Evolutionary conservation across 371 early-diverging fungal species (phyloP).

Genomic region (Apophysomyces trapeziformis): DNA sequence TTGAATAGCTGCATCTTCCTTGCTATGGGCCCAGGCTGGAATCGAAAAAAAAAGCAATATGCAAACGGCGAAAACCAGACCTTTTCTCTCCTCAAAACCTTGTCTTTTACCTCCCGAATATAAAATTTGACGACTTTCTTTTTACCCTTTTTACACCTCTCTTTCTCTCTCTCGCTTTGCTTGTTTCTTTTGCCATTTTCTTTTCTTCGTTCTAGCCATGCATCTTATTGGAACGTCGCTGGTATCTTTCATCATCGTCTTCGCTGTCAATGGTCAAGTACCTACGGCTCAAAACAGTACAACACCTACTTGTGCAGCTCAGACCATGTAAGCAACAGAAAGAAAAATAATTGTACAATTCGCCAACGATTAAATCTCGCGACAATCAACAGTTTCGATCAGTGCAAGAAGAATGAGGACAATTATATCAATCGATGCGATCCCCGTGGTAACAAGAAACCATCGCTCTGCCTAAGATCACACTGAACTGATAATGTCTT

Average conservation of each 20-base stretch:
- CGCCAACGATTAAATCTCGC: not conserved
- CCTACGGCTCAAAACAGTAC: slow-evolving; percentile 14
- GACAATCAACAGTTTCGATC: slow-evolving; percentile 25
- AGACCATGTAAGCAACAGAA: slow-evolving; percentile 31
- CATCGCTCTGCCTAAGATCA: slow-evolving; percentile 6
- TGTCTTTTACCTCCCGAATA: slow-evolving; percentile 8
- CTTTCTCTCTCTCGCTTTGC: slow-evolving; percentile 14
- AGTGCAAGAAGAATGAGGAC: slow-evolving; percentile 35
- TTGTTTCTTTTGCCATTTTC: slow-evolving; percentile 1
- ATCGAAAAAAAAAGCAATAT: slow-evolving; percentile 6
- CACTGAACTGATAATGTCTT: slow-evolving; percentile 6
- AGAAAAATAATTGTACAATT: not conserved
- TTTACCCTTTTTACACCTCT: not conserved
- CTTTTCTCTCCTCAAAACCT: slow-evolving; percentile 6
- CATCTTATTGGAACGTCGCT: slow-evolving; percentile 9
- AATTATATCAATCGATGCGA: slow-evolving; percentile 30
- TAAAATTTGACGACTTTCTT: slow-evolving; percentile 3
- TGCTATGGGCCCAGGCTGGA: slow-evolving; percentile 8
- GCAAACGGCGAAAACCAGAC: slow-evolving; percentile 10
- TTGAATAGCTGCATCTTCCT: not conserved
- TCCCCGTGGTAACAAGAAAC: slow-evolving; percentile 14
- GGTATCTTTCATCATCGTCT: slow-evolving; percentile 12
- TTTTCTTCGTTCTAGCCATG: slow-evolving; percentile 11
- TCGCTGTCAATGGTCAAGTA: slow-evolving; percentile 11
- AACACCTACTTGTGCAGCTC: slow-evolving; percentile 30